These are phyloP conservation scores for Globisporangium perplexum DNA, from an alignment of 352 stramenopile genomes.

Conservation along the genomic window DNA sequence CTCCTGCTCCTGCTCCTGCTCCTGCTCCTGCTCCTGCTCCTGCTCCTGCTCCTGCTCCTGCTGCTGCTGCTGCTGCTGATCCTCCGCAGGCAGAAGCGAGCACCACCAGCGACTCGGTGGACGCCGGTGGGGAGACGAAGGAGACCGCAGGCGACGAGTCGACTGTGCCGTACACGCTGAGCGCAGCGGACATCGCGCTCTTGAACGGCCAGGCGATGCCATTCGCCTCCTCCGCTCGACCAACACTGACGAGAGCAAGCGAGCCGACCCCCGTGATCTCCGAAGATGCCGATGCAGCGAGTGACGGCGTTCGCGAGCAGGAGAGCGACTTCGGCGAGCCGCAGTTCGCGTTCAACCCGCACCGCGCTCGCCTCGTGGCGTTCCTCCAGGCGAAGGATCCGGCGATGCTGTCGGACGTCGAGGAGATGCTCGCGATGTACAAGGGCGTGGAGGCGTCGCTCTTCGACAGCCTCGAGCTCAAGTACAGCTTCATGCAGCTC, in stretches of 20 bases:
- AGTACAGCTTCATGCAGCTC: conserved; percentile 76
- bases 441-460: conserved; percentile 63
- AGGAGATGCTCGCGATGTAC: conserved; percentile 77
- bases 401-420: conserved; percentile 54
- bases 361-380: conserved; percentile 39
- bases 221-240: not conserved
- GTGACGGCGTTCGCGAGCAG: not conserved
- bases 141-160: conserved; percentile 4
- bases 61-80: not conserved
- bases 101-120: not conserved
- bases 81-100: not conserved
- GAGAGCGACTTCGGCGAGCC: not conserved
- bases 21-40: not conserved
- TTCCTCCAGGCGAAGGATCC: conserved; percentile 69
- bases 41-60: no score
- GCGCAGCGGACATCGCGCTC: conserved; percentile 58
- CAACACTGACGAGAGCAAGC: not conserved
- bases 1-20: not conserved
- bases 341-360: conserved; percentile 23
- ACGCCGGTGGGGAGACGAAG: not conserved
- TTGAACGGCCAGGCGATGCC: conserved; percentile 46
- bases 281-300: not conserved
- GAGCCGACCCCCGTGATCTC: not conserved
- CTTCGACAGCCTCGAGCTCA: conserved; percentile 78
- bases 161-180: conserved; percentile 62